A percentile compares a stretch with the other conserved stretches of the same genome.
phyloP scores from a whole-genome alignment of 1,139 yeast genomes.

The Diutina mesorugosa region DNA sequence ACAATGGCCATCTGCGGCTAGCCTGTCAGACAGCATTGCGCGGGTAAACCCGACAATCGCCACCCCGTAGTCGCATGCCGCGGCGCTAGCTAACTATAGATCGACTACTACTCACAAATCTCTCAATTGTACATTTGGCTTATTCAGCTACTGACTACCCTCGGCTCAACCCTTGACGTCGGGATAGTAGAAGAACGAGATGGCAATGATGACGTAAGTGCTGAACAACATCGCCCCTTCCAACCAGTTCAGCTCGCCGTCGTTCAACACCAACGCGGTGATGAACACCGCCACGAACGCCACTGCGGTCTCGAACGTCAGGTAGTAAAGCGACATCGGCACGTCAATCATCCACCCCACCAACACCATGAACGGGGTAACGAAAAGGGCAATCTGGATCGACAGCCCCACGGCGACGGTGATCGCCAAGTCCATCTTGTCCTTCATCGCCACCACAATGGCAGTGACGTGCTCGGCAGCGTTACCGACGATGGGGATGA shows the following conservation, averaged over 20 bases:
- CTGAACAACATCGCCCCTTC: conserved; percentile 90
- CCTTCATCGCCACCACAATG: conserved; percentile 84
- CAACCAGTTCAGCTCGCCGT: conserved; percentile 94
- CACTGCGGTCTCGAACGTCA: conserved; percentile 88
- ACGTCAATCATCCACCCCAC: conserved; percentile 84
- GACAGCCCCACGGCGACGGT: conserved; percentile 98
- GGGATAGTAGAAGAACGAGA: conserved; percentile 79
- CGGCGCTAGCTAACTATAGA: no score
- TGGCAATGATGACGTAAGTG: conserved; percentile 73
- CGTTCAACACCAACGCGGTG: conserved; percentile 74
- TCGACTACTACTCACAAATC: no score
- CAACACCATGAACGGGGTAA: conserved; percentile 89
- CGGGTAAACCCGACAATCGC: no score
- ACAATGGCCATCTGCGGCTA: no score
- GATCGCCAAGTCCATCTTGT: conserved; percentile 94
- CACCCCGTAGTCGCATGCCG: no score
- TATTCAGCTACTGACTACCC: no score
- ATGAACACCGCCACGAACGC: conserved; percentile 80
- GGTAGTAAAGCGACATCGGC: conserved; percentile 87
- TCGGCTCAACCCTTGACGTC: neutral
- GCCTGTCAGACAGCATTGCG: no score
- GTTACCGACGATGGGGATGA: conserved; percentile 93
- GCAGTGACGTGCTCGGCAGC: conserved; percentile 99
- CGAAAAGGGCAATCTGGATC: conserved; percentile 85
- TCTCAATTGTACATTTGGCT: no score